phyloP scores from a whole-genome alignment of 768 basidiomycete species.

The Serpula lacrymans region DNA sequence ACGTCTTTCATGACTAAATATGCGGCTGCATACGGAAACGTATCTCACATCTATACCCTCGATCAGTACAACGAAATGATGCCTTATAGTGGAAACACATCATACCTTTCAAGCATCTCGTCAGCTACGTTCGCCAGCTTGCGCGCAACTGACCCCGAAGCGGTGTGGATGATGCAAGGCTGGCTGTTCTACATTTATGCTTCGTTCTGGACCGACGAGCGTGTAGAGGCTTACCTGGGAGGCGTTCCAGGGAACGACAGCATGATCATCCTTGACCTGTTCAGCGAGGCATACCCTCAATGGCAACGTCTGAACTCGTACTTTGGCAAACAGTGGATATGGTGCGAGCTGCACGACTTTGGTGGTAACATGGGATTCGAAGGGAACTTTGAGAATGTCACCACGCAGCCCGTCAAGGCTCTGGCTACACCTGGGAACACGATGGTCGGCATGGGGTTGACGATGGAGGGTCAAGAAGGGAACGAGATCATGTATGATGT shows the following conservation, averaged over 20 bases:
- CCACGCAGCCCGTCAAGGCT: slow-evolving; percentile 28
- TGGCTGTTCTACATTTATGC: slow-evolving; percentile 37
- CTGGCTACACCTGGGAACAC: slow-evolving; percentile 25
- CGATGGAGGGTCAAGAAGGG: slow-evolving; percentile 39
- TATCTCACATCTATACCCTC: slow-evolving; percentile 41
- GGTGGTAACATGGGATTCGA: slow-evolving; percentile 38
- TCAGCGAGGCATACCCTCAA: slow-evolving; percentile 37
- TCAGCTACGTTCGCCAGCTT: slow-evolving; percentile 34
- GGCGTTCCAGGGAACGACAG: slow-evolving; percentile 33
- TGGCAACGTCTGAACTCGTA: slow-evolving; percentile 38
- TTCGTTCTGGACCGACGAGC: slow-evolving; percentile 38
- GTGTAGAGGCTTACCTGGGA: slow-evolving; percentile 36
- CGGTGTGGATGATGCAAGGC: slow-evolving; percentile 41
- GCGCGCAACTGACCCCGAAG: slow-evolving; percentile 36
- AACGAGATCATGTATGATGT: slow-evolving; percentile 42
- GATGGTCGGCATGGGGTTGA: slow-evolving; percentile 38
- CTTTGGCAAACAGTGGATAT: slow-evolving; percentile 39
- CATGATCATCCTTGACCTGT: slow-evolving; percentile 41
- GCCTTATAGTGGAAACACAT: slow-evolving; percentile 29
- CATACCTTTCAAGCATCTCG: slow-evolving; percentile 32
- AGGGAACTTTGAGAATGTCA: slow-evolving; percentile 34
- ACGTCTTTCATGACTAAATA: slow-evolving; percentile 38
- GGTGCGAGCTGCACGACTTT: slow-evolving; percentile 39
- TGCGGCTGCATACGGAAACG: slow-evolving; percentile 31
- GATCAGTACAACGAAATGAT: slow-evolving; percentile 44